phyloP scores from a whole-genome alignment of 106 monocot species.

The Dendrobium chrysotoxum region DNA sequence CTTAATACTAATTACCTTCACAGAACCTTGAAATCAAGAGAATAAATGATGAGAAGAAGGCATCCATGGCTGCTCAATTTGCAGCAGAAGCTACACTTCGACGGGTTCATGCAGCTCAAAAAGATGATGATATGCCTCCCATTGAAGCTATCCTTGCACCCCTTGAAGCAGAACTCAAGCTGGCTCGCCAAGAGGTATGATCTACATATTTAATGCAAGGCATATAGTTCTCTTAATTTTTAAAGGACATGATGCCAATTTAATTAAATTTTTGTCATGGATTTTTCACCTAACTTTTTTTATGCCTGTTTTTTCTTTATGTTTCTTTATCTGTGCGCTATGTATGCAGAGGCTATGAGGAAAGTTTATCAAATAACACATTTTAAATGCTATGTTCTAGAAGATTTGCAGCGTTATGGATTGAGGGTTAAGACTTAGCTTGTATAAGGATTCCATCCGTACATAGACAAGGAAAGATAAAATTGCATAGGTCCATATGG shows the following conservation, averaged over 20 bases:
- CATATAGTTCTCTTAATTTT: not conserved
- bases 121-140: slow-evolving; percentile 99
- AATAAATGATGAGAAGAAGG: slow-evolving; percentile 94
- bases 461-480: too few relatives aligned
- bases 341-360: not conserved
- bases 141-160: slow-evolving; percentile 99
- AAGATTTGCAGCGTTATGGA: too few relatives aligned
- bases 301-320: not conserved
- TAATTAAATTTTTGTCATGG: not conserved
- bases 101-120: slow-evolving; percentile 96
- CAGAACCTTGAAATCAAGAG: slow-evolving; percentile 99
- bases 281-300: not conserved
- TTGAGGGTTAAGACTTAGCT: too few relatives aligned
- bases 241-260: not conserved
- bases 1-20: slow-evolving; percentile 8
- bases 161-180: slow-evolving; percentile 86
- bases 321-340: not conserved
- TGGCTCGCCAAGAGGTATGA: slow-evolving; percentile 82
- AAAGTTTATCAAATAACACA: not conserved
- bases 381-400: too few relatives aligned
- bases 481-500: too few relatives aligned
- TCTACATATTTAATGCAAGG: not conserved
- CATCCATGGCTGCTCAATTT: slow-evolving; percentile 95
- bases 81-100: slow-evolving; percentile 98
- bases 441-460: too few relatives aligned